These are phyloP conservation scores for Talaromyces amestolkiae DNA, from an alignment of 2,329 filamentous ascomycete species.

Conservation along the genomic window DNA sequence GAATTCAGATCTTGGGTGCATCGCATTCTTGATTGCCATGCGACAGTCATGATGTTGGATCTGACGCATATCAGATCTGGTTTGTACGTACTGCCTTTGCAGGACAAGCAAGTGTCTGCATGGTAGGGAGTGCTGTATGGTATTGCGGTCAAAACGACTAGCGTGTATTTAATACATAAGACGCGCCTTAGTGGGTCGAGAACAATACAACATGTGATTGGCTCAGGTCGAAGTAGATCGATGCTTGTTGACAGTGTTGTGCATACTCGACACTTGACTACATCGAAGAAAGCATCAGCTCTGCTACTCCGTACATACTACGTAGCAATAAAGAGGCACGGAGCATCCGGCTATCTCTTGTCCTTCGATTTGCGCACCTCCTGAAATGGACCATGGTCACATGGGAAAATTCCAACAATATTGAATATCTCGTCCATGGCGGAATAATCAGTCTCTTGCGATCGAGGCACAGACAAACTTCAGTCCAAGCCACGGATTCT, in stretches of 20 bases:
- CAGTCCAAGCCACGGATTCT: background rate
- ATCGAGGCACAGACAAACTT: conserved; percentile 2
- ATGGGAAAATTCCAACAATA: background rate
- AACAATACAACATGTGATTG: background rate
- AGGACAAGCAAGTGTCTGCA: background rate
- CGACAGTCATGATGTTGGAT: background rate
- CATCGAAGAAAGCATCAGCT: background rate
- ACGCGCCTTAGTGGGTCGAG: background rate
- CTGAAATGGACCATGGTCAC: background rate
- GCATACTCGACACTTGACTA: background rate
- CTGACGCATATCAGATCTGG: background rate
- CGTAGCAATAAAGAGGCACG: background rate
- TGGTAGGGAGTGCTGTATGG: background rate
- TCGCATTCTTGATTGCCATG: background rate
- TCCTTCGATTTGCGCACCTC: background rate
- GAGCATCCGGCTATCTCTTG: background rate
- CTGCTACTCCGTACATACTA: background rate
- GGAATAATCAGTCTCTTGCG: background rate
- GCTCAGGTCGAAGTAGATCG: background rate
- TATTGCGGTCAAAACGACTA: background rate
- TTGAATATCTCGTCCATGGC: background rate
- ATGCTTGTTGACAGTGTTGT: background rate
- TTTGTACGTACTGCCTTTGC: background rate
- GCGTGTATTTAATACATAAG: background rate
- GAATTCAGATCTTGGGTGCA: background rate